These are phyloP conservation scores for Suillus clintonianus DNA, from an alignment of 768 basidiomycete genomes.

Conservation along the genomic window DNA sequence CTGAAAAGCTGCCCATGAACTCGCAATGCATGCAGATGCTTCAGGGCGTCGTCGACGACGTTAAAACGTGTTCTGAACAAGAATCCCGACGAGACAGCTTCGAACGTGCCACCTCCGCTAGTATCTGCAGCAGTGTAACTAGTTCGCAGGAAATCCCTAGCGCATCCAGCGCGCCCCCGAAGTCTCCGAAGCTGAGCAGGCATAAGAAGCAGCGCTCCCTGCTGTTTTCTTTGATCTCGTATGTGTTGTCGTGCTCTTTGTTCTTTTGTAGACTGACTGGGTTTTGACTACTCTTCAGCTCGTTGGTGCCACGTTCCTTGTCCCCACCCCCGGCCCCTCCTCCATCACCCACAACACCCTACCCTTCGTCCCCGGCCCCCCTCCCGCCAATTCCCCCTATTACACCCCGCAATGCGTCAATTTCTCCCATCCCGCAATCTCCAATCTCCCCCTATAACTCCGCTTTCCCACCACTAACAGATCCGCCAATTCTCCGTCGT, in stretches of 20 bases:
- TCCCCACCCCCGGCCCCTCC: slow-evolving; percentile 22
- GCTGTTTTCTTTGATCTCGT: slow-evolving; percentile 70
- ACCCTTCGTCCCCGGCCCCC: slow-evolving; percentile 28
- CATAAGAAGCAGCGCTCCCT: slow-evolving; percentile 75
- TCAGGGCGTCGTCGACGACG: slow-evolving; percentile 52
- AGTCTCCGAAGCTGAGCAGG: slow-evolving; percentile 39
- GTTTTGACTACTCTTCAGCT: slow-evolving; percentile 18
- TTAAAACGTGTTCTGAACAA: slow-evolving; percentile 47
- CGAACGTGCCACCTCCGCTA: slow-evolving; percentile 28
- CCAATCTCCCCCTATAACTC: slow-evolving; percentile 23
- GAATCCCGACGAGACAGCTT: slow-evolving; percentile 31
- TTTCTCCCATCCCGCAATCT: slow-evolving; percentile 14
- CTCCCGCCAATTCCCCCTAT: slow-evolving; percentile 31
- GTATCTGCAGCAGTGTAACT: slow-evolving; percentile 13
- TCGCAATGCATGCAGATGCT: slow-evolving; percentile 46
- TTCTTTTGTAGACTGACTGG: slow-evolving; percentile 8
- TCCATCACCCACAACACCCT: slow-evolving; percentile 17
- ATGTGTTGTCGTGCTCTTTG: slow-evolving; percentile 20
- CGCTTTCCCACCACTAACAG: slow-evolving; percentile 10
- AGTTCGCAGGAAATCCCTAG: slow-evolving; percentile 20
- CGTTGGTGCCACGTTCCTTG: slow-evolving; percentile 33
- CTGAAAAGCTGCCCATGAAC: slow-evolving; percentile 50
- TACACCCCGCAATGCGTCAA: slow-evolving; percentile 25
- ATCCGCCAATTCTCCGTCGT: slow-evolving; percentile 49
- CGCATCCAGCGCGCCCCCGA: slow-evolving; percentile 16